These are phyloP conservation scores for Alloascoidea hylecoeti DNA, from an alignment of 805 yeast genomes.

Conservation along the genomic window DNA sequence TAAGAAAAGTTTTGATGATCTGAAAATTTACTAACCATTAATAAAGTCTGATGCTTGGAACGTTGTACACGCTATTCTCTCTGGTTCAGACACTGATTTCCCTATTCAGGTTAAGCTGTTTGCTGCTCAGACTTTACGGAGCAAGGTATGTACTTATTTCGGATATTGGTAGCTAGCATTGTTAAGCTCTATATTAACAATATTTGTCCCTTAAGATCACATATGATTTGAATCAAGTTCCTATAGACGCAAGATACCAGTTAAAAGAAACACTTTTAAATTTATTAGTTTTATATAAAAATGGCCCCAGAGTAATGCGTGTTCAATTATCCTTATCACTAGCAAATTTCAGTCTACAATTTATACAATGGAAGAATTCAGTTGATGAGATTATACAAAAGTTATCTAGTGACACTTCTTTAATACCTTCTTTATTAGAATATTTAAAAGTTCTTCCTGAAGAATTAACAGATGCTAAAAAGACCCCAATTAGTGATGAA, in stretches of 20 bases:
- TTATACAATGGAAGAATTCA: slow-evolving; percentile 57
- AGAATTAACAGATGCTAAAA: slow-evolving; percentile 67
- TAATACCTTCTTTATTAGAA: slow-evolving; percentile 43
- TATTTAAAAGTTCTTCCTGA: slow-evolving; percentile 85
- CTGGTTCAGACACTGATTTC: slow-evolving; percentile 13
- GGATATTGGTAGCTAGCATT: no score
- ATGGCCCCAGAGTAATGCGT: slow-evolving; percentile 40
- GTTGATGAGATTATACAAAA: slow-evolving; percentile 47
- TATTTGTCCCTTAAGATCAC: slow-evolving; percentile 28
- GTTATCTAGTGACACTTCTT: slow-evolving; percentile 24
- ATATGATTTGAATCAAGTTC: slow-evolving; percentile 73
- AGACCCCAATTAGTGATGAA: slow-evolving; percentile 67
- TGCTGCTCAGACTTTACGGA: slow-evolving; percentile 82
- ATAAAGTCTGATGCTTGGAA: neutral
- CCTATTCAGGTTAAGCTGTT: slow-evolving; percentile 57
- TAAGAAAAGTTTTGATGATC: no score
- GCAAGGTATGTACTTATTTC: slow-evolving; percentile 25
- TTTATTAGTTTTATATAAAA: slow-evolving; percentile 32
- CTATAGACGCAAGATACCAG: slow-evolving; percentile 36
- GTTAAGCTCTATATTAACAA: no score
- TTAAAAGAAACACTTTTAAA: slow-evolving; percentile 56
- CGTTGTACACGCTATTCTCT: slow-evolving; percentile 6
- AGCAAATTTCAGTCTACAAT: slow-evolving; percentile 73
- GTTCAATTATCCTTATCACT: slow-evolving; percentile 75
- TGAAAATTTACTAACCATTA: no score